These are phyloP conservation scores for Populus tomentosa DNA, from an alignment of 441 rosid species.

Conservation along the genomic window DNA sequence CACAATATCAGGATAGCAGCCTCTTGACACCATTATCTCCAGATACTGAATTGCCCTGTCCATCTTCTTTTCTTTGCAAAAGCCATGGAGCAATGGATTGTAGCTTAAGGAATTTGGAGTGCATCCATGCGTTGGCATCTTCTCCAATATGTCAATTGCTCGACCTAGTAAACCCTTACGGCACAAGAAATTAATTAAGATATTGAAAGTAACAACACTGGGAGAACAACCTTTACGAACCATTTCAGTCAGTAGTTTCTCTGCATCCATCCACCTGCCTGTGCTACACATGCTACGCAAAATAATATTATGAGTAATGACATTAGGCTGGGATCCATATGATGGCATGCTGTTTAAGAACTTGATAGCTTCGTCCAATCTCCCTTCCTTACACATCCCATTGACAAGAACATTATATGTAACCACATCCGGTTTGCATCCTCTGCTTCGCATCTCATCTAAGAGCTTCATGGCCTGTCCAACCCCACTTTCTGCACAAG, in stretches of 20 bases:
- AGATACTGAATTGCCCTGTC: conserved; percentile 75
- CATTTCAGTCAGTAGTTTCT: conserved; percentile 72
- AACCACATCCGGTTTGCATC: conserved; percentile 81
- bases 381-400: too few species aligned
- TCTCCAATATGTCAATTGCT: conserved; percentile 77
- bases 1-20: conserved; percentile 90
- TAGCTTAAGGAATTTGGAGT: conserved; percentile 76
- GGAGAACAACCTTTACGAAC: conserved; percentile 69
- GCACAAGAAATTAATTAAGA: conserved; percentile 81
- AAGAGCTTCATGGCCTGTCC: conserved; percentile 81
- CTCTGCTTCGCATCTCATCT: conserved; percentile 77
- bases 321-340: conserved; percentile 70
- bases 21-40: conserved; percentile 79
- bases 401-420: conserved; percentile 66
- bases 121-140: conserved; percentile 79
- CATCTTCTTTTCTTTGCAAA: conserved; percentile 87
- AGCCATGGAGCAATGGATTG: conserved; percentile 77
- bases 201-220: conserved; percentile 79
- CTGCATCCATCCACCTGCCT: conserved; percentile 91
- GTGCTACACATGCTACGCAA: conserved; percentile 82
- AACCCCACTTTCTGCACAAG: conserved; percentile 78
- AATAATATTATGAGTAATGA: conserved; percentile 72
- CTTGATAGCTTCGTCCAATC: too few species aligned
- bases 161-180: conserved; percentile 71
- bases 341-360: conserved; percentile 12